Percentiles rank a stretch among this genome's conserved stretches.
Conservation (phyloP, 2,329 filamentous ascomycete genomes). For the Aspergillus ochraceoroseus region DNA sequence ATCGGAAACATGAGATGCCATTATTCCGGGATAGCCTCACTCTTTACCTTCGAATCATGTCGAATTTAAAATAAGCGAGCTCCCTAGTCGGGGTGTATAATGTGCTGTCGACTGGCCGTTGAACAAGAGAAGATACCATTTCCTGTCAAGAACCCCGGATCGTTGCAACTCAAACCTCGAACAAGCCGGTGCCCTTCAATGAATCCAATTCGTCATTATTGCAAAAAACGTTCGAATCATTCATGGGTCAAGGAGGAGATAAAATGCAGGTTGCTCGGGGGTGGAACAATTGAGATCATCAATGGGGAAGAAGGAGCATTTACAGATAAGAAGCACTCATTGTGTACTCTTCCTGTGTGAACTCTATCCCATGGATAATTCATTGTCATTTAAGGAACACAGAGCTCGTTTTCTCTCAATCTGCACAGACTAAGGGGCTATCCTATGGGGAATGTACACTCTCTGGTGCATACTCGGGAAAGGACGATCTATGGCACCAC, state of each 20-base stretch:
- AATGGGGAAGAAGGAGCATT: neutral
- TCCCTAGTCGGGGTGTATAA: no score
- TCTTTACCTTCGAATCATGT: neutral
- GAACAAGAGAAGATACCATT: neutral
- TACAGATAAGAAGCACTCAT: conserved; percentile 9
- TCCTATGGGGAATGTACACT: conserved; percentile 16
- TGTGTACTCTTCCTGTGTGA: conserved; percentile 7
- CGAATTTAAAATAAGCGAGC: no score
- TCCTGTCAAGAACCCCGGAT: conserved; percentile 10
- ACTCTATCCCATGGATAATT: conserved; percentile 10
- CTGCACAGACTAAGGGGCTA: conserved; percentile 16
- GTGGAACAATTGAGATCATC: conserved; percentile 3
- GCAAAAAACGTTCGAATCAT: conserved; percentile 5
- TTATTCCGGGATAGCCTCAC: neutral
- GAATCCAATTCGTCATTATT: neutral
- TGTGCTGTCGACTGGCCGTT: no score
- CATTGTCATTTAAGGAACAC: conserved; percentile 9
- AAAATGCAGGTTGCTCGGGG: neutral
- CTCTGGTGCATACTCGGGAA: conserved; percentile 18
- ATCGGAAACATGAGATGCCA: conserved; percentile 1
- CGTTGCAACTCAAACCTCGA: conserved; percentile 10
- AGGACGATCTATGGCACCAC: conserved; percentile 17
- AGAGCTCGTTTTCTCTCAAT: conserved; percentile 8
- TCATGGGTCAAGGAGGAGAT: neutral
- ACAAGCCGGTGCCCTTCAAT: neutral